These are phyloP conservation scores for Biscogniauxia mediterranea DNA, from an alignment of 2,329 filamentous ascomycete species.

Conservation along the genomic window DNA sequence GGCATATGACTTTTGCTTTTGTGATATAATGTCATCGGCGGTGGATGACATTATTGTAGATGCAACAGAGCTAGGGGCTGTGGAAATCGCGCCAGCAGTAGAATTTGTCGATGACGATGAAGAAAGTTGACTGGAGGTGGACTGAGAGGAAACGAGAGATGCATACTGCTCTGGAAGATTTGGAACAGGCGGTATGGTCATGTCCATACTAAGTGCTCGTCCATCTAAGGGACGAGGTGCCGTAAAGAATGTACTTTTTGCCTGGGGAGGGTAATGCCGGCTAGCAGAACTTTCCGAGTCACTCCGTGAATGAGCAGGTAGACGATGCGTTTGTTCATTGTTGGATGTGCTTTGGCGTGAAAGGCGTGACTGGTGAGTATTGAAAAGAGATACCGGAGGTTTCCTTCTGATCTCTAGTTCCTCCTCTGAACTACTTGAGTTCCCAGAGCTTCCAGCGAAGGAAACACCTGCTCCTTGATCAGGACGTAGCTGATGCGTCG, in stretches of 20 bases:
- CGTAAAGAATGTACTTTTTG: conserved; percentile 28
- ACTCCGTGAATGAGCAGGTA: conserved; percentile 21
- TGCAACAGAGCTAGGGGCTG: conserved; percentile 18
- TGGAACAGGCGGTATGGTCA: conserved; percentile 9
- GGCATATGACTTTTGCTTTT: background rate
- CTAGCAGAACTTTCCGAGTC: conserved; percentile 15
- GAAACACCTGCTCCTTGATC: conserved; percentile 8
- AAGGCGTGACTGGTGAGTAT: conserved; percentile 13
- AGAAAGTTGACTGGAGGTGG: conserved; percentile 11
- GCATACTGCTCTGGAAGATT: conserved; percentile 8
- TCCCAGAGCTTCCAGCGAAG: conserved; percentile 14
- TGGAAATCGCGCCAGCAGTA: conserved; percentile 27
- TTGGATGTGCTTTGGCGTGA: conserved; percentile 18
- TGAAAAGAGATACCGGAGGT: conserved; percentile 11
- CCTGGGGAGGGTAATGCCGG: conserved; percentile 26
- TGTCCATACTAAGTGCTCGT: conserved; percentile 14
- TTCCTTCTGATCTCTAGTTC: conserved; percentile 22
- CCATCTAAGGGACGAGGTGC: conserved; percentile 24
- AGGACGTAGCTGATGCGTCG: background rate
- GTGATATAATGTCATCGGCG: conserved; percentile 5
- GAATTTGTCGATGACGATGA: conserved; percentile 27
- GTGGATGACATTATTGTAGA: conserved; percentile 16
- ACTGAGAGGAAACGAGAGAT: conserved; percentile 16
- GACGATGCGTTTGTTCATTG: conserved; percentile 23
- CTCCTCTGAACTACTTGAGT: conserved; percentile 22